phyloP scores from a whole-genome alignment of 1,139 yeast genomes.

The Debaryomycetaceae sp. region DNA sequence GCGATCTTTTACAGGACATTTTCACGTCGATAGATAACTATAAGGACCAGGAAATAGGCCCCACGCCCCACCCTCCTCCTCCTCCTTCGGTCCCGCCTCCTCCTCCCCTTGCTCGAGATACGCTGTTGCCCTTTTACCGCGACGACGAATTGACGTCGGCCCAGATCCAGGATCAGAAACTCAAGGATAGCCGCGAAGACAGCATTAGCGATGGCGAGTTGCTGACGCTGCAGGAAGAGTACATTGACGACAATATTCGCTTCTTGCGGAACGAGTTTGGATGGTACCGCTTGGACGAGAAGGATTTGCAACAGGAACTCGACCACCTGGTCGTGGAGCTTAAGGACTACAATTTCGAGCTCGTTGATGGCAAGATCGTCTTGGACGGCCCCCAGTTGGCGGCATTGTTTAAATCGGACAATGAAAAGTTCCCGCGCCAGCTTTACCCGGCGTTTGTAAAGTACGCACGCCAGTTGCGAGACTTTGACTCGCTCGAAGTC shows the following conservation, averaged over 20 bases:
- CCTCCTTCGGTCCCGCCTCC: not conserved
- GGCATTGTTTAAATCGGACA: constrained; percentile 7
- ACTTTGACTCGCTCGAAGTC: constrained; percentile 23
- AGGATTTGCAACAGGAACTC: constrained; percentile 2
- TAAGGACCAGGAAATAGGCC: not conserved
- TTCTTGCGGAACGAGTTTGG: constrained; percentile 21
- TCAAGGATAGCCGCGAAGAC: constrained; percentile 17
- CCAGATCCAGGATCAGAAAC: constrained; percentile 32
- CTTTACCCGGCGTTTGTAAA: constrained; percentile 26
- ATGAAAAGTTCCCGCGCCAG: not conserved
- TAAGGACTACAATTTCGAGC: not conserved
- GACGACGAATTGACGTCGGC: constrained; percentile 36
- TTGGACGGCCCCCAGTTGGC: constrained; percentile 1
- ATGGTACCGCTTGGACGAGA: constrained; percentile 13
- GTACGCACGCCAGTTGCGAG: constrained; percentile 29
- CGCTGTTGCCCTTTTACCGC: constrained; percentile 25
- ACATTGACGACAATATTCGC: constrained; percentile 25
- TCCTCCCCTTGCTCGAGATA: constrained; percentile 1
- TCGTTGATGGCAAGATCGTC: not conserved
- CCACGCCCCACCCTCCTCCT: too few relatives aligned
- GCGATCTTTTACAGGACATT: too few relatives aligned
- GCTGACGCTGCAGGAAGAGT: constrained; percentile 12
- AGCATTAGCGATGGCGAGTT: constrained; percentile 3
- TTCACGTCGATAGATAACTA: constrained; percentile 6
- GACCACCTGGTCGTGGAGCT: not conserved